These are phyloP conservation scores for Imleria badia DNA, from an alignment of 768 basidiomycete species.

Conservation along the genomic window DNA sequence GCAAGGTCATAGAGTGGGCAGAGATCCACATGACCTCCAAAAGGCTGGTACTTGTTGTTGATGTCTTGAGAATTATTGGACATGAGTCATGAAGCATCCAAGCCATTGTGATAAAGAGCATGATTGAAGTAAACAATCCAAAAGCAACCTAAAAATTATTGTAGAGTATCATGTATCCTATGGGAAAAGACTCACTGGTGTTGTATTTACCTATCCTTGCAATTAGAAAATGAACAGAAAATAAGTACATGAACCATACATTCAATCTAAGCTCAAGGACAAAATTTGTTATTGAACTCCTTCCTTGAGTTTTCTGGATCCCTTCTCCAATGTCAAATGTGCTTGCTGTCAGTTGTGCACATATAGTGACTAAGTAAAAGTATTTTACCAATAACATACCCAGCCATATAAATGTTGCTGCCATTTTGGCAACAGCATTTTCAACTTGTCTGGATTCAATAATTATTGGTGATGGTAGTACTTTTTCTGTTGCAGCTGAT, in stretches of 20 bases:
- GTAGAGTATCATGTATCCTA: background rate
- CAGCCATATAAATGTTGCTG: slow-evolving; percentile 7
- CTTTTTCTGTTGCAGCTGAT: background rate
- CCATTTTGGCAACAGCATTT: background rate
- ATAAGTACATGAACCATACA: background rate
- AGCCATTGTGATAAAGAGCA: background rate
- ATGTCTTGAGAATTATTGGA: background rate
- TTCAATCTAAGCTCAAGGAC: background rate
- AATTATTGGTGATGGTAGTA: background rate
- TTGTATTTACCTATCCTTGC: background rate
- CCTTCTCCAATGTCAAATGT: background rate
- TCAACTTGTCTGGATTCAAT: background rate
- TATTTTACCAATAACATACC: background rate
- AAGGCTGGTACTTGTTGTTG: background rate
- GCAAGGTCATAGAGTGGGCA: background rate
- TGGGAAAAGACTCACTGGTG: background rate
- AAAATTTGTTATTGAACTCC: background rate
- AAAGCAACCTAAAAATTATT: background rate
- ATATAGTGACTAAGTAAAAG: too few relatives aligned
- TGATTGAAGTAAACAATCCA: background rate
- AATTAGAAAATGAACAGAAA: background rate
- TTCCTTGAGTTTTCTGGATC: background rate
- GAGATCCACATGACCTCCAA: background rate
- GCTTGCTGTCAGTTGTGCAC: background rate
- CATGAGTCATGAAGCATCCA: background rate